Percentiles rank a stretch among this genome's conserved stretches.
phyloP scores from a whole-genome alignment of 1,284 basidiomycete genomes.

The Termitomyces sp. region DNA sequence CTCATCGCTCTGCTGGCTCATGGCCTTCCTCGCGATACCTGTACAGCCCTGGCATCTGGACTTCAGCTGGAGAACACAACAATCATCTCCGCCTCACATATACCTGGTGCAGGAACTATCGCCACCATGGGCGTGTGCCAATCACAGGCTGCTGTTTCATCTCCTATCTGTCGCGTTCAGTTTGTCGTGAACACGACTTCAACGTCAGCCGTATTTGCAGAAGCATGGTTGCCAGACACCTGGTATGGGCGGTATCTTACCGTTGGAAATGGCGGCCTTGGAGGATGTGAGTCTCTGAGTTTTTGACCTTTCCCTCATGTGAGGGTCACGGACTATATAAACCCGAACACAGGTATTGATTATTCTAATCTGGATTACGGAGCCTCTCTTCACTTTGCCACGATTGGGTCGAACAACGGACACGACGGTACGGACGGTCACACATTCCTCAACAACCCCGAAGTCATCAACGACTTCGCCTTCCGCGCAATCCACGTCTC shows the following conservation, averaged over 20 bases:
- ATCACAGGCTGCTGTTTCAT: neutral
- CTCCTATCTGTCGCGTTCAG: constrained; percentile 8
- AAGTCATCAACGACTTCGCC: constrained; percentile 15
- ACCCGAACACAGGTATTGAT: neutral
- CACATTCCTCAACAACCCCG: constrained; percentile 1
- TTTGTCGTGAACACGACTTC: constrained; percentile 7
- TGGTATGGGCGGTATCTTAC: constrained; percentile 12
- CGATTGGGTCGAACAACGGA: constrained; percentile 10
- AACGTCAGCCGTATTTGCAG: constrained; percentile 2
- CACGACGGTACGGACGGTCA: constrained; percentile 5
- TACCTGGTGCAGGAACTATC: constrained; percentile 1
- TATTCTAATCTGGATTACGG: constrained; percentile 8
- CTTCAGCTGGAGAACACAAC: constrained; percentile 5
- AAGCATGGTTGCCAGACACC: constrained; percentile 11
- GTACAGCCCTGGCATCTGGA: neutral
- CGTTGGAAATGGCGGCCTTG: constrained; percentile 6
- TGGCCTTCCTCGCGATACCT: constrained; percentile 4
- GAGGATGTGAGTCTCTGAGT: constrained; percentile 4
- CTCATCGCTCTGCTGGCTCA: constrained; percentile 1
- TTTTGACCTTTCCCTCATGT: no score
- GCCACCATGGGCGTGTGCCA: neutral
- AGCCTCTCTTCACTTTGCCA: constrained; percentile 9
- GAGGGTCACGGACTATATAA: neutral
- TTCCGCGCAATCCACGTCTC: constrained; percentile 7
- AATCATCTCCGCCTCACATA: constrained; percentile 1